Base-by-base conservation (phyloP, 768 basidiomycete genomes). In the Trametes villosa region DNA sequence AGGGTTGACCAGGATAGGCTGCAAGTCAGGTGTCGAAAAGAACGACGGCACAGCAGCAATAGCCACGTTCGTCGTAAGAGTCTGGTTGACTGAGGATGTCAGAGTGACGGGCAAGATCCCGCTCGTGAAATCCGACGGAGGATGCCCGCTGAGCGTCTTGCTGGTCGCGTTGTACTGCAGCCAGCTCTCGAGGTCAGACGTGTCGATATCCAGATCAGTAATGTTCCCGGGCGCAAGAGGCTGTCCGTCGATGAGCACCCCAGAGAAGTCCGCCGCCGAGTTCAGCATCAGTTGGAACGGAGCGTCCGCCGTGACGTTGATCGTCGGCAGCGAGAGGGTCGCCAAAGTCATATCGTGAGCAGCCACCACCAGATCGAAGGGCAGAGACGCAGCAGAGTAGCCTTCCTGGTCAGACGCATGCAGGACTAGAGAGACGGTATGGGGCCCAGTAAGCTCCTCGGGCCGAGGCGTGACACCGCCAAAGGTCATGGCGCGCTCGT, bases 401-500 rank as follows among this genome's bases (percentile, higher is more conserved):
- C 92, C 92, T 66, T 82, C 78, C 63, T 84, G 79, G 65, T 94
- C 92, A 45, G 91, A 88, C 5, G 83, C 92, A 67, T 84, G 80
- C 24, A 97, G 74, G 30, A 77, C 73, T 27, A 96, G 75, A 9
- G 82, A 69, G 58, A 88, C 71, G 8, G 75, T 70, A 29, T 73
- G 71, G 2, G 82, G 83, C 7, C 76, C 75, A 27, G 72, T 51
- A n/a, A 76, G 59, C 18, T 67, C 67, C 40, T 76, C 68, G 30
- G 81, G 74, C 53, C 71, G 47, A 2, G 95, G 96, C 4, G 88
- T 82, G 22, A 90, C 81, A 11, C 96, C 96, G 63, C 89, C 82
- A 52, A 97, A 83, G 2, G 94, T 94, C 57, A 91, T 74, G 17
- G 82, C 82, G 20, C 77, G 65, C 13, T 84, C 70, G 72, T 93